phyloP scores from a whole-genome alignment of 2,329 filamentous ascomycete species.

The Colletotrichum sidae region DNA sequence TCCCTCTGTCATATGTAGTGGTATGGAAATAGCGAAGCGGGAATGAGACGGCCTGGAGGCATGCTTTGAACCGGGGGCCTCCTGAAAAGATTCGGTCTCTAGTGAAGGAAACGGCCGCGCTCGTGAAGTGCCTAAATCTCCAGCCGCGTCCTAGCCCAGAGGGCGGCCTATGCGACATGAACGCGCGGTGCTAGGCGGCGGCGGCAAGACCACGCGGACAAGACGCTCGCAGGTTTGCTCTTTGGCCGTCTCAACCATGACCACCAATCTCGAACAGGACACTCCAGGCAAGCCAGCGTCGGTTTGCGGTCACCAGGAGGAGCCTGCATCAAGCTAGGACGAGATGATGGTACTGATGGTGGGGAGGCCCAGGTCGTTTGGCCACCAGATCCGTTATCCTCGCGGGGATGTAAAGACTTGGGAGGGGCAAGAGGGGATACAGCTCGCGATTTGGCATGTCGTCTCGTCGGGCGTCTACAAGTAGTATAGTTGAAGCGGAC shows the following conservation, averaged over 20 bases:
- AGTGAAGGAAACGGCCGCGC: background rate
- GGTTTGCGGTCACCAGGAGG: slow-evolving; percentile 33
- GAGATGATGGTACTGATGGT: slow-evolving; percentile 20
- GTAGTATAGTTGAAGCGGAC: background rate
- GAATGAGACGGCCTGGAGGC: slow-evolving; percentile 12
- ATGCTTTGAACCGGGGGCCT: background rate
- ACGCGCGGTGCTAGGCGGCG: slow-evolving; percentile 18
- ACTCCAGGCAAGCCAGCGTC: slow-evolving; percentile 30
- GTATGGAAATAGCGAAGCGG: slow-evolving; percentile 23
- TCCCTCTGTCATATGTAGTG: slow-evolving; percentile 18
- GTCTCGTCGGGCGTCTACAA: slow-evolving; percentile 8
- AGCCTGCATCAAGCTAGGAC: slow-evolving; percentile 27
- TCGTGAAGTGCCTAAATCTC: no score
- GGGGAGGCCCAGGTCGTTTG: slow-evolving; percentile 4
- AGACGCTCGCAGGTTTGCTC: slow-evolving; percentile 15
- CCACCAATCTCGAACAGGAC: slow-evolving; percentile 17
- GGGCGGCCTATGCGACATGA: background rate
- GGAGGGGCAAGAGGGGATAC: no score
- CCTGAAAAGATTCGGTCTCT: background rate
- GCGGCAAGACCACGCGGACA: slow-evolving; percentile 12
- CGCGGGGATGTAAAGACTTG: background rate
- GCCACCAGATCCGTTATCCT: slow-evolving; percentile 10
- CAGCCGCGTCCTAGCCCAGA: no score
- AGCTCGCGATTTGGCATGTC: slow-evolving; percentile 14
- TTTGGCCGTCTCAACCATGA: slow-evolving; percentile 9